A percentile compares a stretch with the other conserved stretches of the same genome.
Evolutionary conservation across 1,139 yeast species (phyloP).

Genomic region (Candida sojae): DNA sequence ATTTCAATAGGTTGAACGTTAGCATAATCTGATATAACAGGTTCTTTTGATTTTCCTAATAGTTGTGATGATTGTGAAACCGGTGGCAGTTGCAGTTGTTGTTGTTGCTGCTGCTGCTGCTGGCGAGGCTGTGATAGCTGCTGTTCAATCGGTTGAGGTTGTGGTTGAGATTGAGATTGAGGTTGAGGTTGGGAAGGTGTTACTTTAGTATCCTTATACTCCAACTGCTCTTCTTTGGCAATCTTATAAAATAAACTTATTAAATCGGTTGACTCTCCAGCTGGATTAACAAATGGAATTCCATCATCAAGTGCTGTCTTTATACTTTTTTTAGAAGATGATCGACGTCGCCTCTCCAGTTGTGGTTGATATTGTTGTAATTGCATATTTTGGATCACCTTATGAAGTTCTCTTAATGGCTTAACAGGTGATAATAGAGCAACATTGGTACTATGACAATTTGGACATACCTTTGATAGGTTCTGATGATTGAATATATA

Average conservation of each 20-base stretch:
- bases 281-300: slow-evolving; percentile 12
- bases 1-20: slow-evolving; percentile 19
- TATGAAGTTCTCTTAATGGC: slow-evolving; percentile 56
- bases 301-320: slow-evolving; percentile 18
- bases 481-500: slow-evolving; percentile 26
- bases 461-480: slow-evolving; percentile 44
- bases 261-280: slow-evolving; percentile 34
- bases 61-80: background rate
- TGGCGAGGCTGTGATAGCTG: slow-evolving; percentile 2
- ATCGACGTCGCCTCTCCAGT: slow-evolving; percentile 19
- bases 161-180: background rate
- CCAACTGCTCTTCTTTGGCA: slow-evolving; percentile 39
- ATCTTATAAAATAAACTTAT: slow-evolving; percentile 41
- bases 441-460: slow-evolving; percentile 40
- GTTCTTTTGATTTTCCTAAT: background rate
- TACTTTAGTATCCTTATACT: background rate
- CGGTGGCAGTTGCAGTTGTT: background rate
- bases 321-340: slow-evolving; percentile 25
- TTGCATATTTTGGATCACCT: slow-evolving; percentile 27
- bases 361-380: slow-evolving; percentile 1
- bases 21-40: slow-evolving; percentile 6
- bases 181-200: background rate
- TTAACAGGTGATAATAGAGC: slow-evolving; percentile 44
- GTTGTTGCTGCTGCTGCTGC: slow-evolving; percentile 1
- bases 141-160: background rate